Evolutionary conservation across 116 monocot species (phyloP).

Genomic region (Trichopus zeylanicus): DNA sequence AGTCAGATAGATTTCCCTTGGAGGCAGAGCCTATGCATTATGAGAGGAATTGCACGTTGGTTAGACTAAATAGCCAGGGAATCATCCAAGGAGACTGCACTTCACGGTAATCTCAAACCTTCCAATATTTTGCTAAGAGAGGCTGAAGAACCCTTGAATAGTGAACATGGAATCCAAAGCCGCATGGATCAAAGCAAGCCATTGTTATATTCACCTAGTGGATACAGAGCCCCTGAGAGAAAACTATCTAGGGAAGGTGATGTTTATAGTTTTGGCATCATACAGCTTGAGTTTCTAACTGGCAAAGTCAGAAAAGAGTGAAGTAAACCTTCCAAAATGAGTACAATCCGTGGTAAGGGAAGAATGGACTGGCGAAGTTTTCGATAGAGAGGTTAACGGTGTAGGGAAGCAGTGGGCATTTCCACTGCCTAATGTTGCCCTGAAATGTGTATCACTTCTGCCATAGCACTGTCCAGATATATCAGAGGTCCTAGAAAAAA

Average conservation of each 20-base stretch:
- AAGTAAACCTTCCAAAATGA: conserved; percentile 8
- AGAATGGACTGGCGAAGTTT: conserved; percentile 13
- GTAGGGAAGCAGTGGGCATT: conserved; percentile 6
- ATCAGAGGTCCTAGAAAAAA: conserved; percentile 8
- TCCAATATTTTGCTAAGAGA: conserved; percentile 7
- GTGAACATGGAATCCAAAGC: conserved; percentile 3
- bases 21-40: conserved; percentile 2
- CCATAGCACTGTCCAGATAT: conserved; percentile 3
- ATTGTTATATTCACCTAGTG: background rate
- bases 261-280: conserved; percentile 9
- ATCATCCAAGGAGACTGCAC: background rate
- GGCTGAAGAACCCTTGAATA: conserved; percentile 4
- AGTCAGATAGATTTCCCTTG: conserved; percentile 9
- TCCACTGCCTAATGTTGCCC: conserved; percentile 13
- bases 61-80: conserved; percentile 5
- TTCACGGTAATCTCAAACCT: conserved; percentile 12
- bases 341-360: conserved; percentile 10
- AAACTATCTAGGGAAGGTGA: conserved; percentile 9
- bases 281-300: conserved; percentile 5
- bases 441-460: conserved; percentile 8
- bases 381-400: conserved; percentile 1
- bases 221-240: conserved; percentile 9
- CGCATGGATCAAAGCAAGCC: background rate
- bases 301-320: conserved; percentile 2
- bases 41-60: conserved; percentile 7